phyloP scores from a whole-genome alignment of 371 early-diverging fungal species.

The Agmasoma carcini region DNA sequence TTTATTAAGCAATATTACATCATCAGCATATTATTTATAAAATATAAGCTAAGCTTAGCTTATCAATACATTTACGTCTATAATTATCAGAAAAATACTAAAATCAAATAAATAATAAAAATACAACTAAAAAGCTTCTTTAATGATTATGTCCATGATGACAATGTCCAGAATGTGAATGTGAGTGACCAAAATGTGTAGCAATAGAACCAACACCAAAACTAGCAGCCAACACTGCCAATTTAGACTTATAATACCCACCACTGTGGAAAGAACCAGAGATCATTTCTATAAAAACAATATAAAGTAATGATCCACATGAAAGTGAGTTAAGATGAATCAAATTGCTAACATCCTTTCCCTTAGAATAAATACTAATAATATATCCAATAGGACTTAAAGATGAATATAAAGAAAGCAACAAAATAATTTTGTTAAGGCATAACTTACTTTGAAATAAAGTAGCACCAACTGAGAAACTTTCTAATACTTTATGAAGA shows the following conservation, averaged over 20 bases:
- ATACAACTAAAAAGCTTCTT: slow-evolving; percentile 5
- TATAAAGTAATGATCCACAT: slow-evolving; percentile 50
- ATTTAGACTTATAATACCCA: slow-evolving; percentile 10
- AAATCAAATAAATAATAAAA: slow-evolving; percentile 6
- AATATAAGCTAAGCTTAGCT: slow-evolving; percentile 13
- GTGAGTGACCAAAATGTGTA: slow-evolving; percentile 12
- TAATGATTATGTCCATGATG: too few species aligned
- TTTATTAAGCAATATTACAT: slow-evolving; percentile 7
- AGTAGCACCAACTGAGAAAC: slow-evolving; percentile 52
- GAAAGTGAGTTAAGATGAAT: slow-evolving; percentile 40
- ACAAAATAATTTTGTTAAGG: not conserved
- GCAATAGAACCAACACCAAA: slow-evolving; percentile 26
- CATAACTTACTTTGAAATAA: slow-evolving; percentile 40
- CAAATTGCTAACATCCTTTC: not conserved
- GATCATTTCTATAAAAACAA: slow-evolving; percentile 53
- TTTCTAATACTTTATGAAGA: slow-evolving; percentile 52
- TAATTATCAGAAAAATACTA: slow-evolving; percentile 19
- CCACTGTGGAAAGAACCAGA: slow-evolving; percentile 38
- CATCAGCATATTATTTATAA: not conserved
- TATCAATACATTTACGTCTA: not conserved
- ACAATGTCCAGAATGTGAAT: slow-evolving; percentile 6
- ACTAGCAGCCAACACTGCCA: slow-evolving; percentile 21
- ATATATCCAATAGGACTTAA: slow-evolving; percentile 53
- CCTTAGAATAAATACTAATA: slow-evolving; percentile 16
- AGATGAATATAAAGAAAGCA: slow-evolving; percentile 46